These are phyloP conservation scores for Hevea brasiliensis DNA, from an alignment of 345 rosid genomes.

Conservation along the genomic window DNA sequence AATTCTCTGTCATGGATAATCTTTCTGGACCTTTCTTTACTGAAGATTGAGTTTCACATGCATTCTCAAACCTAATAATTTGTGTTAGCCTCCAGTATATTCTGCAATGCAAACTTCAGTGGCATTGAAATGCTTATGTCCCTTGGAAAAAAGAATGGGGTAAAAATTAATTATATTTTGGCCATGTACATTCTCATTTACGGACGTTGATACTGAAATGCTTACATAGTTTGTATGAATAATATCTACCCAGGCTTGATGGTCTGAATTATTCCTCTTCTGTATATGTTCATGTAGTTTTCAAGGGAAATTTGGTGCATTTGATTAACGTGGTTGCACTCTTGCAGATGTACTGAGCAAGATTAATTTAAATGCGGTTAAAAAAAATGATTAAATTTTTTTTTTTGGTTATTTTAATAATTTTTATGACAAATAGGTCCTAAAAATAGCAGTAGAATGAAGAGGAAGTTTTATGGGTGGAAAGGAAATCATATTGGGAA, in stretches of 20 bases:
- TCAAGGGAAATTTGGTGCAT: too few relatives aligned
- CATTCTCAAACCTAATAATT: slow-evolving; percentile 10
- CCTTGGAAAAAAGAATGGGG: not conserved
- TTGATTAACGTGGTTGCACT: too few relatives aligned
- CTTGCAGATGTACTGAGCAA: too few relatives aligned
- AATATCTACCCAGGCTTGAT: not conserved
- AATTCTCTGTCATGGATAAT: slow-evolving; percentile 23
- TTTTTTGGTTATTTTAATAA: too few relatives aligned
- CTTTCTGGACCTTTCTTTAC: slow-evolving; percentile 29
- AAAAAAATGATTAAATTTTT: too few relatives aligned
- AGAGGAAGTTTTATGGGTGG: too few relatives aligned
- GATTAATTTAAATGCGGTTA: too few relatives aligned
- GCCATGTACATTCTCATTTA: slow-evolving; percentile 23
- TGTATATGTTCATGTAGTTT: too few relatives aligned
- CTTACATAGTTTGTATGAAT: slow-evolving; percentile 11
- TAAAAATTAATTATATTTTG: slow-evolving; percentile 21
- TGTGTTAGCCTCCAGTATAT: slow-evolving; percentile 10
- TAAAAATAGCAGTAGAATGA: too few relatives aligned
- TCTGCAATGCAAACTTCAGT: slow-evolving; percentile 13
- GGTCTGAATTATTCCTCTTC: too few relatives aligned
- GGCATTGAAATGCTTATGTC: slow-evolving; percentile 15
- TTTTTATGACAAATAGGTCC: too few relatives aligned
- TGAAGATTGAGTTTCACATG: slow-evolving; percentile 22
- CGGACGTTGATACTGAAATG: slow-evolving; percentile 9
- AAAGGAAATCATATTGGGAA: too few relatives aligned